phyloP scores from a whole-genome alignment of 352 stramenopile genomes.

The Globisporangium perplexum region DNA sequence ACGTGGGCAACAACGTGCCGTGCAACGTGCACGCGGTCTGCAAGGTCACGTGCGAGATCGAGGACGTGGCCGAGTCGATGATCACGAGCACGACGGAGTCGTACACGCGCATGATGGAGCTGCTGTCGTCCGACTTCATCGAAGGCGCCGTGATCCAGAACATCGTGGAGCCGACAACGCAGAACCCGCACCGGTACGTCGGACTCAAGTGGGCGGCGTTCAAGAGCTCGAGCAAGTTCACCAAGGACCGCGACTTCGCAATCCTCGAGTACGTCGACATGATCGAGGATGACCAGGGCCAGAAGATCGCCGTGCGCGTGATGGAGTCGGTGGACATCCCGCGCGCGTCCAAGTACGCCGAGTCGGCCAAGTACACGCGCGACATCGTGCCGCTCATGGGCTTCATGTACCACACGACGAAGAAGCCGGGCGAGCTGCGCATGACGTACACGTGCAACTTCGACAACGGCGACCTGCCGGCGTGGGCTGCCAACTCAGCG shows the following conservation, averaged over 20 bases:
- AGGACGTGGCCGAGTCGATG: slow-evolving; percentile 78
- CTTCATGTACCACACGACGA: slow-evolving; percentile 87
- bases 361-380: slow-evolving; percentile 59
- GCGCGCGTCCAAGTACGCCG: slow-evolving; percentile 41
- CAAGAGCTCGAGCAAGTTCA: slow-evolving; percentile 77
- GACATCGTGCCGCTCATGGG: slow-evolving; percentile 79
- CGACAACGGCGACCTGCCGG: slow-evolving; percentile 74
- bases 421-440: slow-evolving; percentile 64
- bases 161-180: slow-evolving; percentile 61
- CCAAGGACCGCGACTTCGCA: slow-evolving; percentile 73
- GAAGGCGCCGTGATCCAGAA: slow-evolving; percentile 78
- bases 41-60: slow-evolving; percentile 74
- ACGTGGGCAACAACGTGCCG: slow-evolving; percentile 46
- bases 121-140: slow-evolving; percentile 80
- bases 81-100: slow-evolving; percentile 72
- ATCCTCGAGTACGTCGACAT: slow-evolving; percentile 88
- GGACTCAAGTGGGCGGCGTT: slow-evolving; percentile 83
- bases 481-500: slow-evolving; percentile 77
- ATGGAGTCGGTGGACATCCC: slow-evolving; percentile 82
- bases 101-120: slow-evolving; percentile 84
- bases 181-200: slow-evolving; percentile 72
- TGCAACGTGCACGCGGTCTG: slow-evolving; percentile 86
- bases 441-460: slow-evolving; percentile 88
- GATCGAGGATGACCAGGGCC: slow-evolving; percentile 80
- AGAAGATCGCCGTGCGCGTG: slow-evolving; percentile 80